These are phyloP conservation scores for Ophiostoma perfectum DNA, from an alignment of 2,329 filamentous ascomycete genomes.

Conservation along the genomic window DNA sequence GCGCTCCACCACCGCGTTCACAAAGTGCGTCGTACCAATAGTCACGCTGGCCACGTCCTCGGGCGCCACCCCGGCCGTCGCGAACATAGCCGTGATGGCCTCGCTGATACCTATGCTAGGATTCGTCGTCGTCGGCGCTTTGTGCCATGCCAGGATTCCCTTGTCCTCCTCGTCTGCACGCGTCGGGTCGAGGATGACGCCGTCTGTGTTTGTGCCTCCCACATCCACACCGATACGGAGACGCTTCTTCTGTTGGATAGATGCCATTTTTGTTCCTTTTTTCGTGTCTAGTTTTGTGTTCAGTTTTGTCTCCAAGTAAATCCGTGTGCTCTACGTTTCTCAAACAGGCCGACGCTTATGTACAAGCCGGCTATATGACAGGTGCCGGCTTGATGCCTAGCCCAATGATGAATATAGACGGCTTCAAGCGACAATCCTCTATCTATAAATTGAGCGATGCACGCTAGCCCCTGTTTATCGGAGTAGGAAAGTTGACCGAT, in stretches of 20 bases:
- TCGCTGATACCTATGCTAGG: conserved; percentile 44
- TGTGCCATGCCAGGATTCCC: conserved; percentile 47
- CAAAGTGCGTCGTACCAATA: too few species aligned
- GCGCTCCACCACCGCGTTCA: too few species aligned
- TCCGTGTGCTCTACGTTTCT: too few species aligned
- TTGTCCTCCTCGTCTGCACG: conserved; percentile 34
- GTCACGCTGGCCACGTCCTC: too few species aligned
- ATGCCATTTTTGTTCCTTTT: too few species aligned
- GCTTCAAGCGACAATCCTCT: too few species aligned
- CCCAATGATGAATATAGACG: too few species aligned
- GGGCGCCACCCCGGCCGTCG: conserved; percentile 22
- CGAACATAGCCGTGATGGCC: conserved; percentile 42
- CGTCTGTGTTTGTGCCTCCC: conserved; percentile 50
- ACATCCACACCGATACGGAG: conserved; percentile 44
- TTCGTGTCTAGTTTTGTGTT: too few species aligned
- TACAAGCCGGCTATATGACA: too few species aligned
- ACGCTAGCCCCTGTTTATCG: conserved; percentile 1
- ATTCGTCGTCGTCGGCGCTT: conserved; percentile 45
- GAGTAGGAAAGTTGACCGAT: neutral
- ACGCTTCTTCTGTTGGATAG: neutral
- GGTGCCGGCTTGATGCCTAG: too few species aligned
- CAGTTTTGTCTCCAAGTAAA: too few species aligned
- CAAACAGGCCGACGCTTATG: too few species aligned
- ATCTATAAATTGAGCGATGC: neutral
- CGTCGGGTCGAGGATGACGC: conserved; percentile 44